Percentiles rank a stretch among this genome's conserved stretches.
Conservation (phyloP, 306 rosid species). For the Begonia masoniana region DNA sequence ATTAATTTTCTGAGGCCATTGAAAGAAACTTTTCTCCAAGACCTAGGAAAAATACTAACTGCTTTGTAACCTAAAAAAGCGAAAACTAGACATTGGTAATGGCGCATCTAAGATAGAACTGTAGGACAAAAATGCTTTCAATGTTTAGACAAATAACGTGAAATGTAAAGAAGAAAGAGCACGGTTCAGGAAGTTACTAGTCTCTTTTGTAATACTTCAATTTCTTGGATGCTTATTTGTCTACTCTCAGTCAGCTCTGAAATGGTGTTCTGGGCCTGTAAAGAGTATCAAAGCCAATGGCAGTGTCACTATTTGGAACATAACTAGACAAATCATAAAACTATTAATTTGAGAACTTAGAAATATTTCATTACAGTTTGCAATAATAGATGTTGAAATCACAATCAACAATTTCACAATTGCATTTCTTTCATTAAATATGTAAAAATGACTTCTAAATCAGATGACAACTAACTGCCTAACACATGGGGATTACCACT, state of each 20-base stretch:
- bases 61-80: background rate
- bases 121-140: constrained; percentile 1
- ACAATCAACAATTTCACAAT: too few species aligned
- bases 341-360: too few species aligned
- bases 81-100: background rate
- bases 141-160: constrained; percentile 6
- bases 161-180: constrained; percentile 4
- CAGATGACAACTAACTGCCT: too few species aligned
- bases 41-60: too few species aligned
- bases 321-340: background rate
- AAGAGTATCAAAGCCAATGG: constrained; percentile 1
- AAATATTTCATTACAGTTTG: too few species aligned
- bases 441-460: too few species aligned
- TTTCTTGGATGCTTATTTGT: constrained; percentile 42
- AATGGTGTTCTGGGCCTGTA: constrained; percentile 56
- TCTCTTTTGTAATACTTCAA: constrained; percentile 38
- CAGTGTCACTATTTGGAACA: background rate
- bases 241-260: constrained; percentile 57
- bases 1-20: too few species aligned
- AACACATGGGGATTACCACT: too few species aligned
- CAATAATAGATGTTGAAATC: too few species aligned
- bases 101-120: background rate
- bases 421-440: too few species aligned
- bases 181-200: constrained; percentile 30
- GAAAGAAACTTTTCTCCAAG: too few species aligned